Evolutionary conservation across 805 yeast species (phyloP), one percentile per base, ranked within the genome.

Genomic region (Yarrowia keelungensis): DNA sequence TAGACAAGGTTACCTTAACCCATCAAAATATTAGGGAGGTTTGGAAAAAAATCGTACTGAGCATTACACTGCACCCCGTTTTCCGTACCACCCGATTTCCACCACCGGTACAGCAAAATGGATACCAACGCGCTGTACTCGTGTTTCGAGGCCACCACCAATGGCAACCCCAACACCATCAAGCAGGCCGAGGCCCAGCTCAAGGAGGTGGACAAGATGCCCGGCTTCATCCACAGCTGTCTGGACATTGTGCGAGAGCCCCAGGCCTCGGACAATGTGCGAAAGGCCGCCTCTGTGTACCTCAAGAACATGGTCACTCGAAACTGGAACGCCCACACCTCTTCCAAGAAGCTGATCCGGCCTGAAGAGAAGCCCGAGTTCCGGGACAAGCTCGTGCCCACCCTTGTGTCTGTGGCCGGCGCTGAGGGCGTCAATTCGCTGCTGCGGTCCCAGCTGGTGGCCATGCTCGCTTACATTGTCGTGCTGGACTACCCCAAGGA

Each of bases 211-310:
- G 85, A 88, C 61, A 73, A 75, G 38, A 77, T 83, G 3, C 86
- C 90, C 1, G 97, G 97, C 5, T 93, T 93, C 75, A 79, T 91
- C 47, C 89, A 89, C 5, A 93, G 94, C 1, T 90, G 97, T 77
- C 80, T 94, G 58, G 94, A 91, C 75, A 88, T 92, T 65, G 82
- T 92, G 19, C 76, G 84, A 16, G 84, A 86, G 22, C 78, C 79
- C 8, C 85, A 83, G 16, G 86, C 84, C 15, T 80, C 86, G 7
- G 77, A 79, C 1, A 84, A 82, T 32, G 82, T 89, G 62, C 84
- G 87, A 72, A 80, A 86, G 61, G 90, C 96, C 12, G 89, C 96
- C 1, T 92, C 95, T 0, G 87, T 94, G 5, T 91, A 86, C 77
- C 86, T 92, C 77, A 94, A 94, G 76, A 93, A 94, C 77, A 83